phyloP scores from a whole-genome alignment of 208 protist species.

The Wallacemonas sp. region DNA sequence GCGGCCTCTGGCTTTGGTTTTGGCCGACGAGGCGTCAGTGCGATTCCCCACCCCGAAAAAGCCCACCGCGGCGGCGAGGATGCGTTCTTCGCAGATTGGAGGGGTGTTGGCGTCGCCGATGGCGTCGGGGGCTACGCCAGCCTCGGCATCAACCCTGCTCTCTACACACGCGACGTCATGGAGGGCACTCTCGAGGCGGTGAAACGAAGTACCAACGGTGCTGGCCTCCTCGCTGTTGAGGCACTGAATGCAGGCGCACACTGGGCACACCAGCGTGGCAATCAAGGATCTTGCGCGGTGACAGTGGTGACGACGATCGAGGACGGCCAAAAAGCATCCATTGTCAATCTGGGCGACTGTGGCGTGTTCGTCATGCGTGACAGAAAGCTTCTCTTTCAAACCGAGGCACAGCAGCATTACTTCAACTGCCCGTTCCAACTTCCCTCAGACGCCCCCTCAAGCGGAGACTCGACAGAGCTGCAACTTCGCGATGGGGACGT shows the following conservation, averaged over 20 bases:
- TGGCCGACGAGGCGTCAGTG: constrained; percentile 64
- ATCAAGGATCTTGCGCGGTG: constrained; percentile 76
- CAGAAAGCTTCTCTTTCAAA: constrained; percentile 61
- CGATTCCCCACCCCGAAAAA: constrained; percentile 81
- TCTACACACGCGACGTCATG: constrained; percentile 87
- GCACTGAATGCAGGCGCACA: constrained; percentile 56
- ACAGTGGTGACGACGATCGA: constrained; percentile 67
- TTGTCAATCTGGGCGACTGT: constrained; percentile 91
- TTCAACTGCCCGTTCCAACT: constrained; percentile 91
- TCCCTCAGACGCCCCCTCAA: constrained; percentile 69
- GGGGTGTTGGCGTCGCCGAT: constrained; percentile 82
- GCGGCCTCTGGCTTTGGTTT: constrained; percentile 34
- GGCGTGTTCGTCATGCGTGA: constrained; percentile 69
- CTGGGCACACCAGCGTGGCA: constrained; percentile 36
- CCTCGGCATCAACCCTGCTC: constrained; percentile 68
- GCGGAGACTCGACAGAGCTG: constrained; percentile 60
- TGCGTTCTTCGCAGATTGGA: constrained; percentile 74
- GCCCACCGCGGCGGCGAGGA: constrained; percentile 80
- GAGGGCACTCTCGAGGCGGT: constrained; percentile 53
- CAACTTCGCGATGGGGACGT: constrained; percentile 69
- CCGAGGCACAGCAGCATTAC: constrained; percentile 74
- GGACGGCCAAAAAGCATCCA: constrained; percentile 44
- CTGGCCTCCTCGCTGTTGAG: constrained; percentile 50
- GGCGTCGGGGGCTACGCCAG: constrained; percentile 83
- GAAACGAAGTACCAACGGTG: constrained; percentile 20